Evolutionary conservation across 2,329 filamentous ascomycete genomes (phyloP).

Genomic region (Blastomyces silverae): DNA sequence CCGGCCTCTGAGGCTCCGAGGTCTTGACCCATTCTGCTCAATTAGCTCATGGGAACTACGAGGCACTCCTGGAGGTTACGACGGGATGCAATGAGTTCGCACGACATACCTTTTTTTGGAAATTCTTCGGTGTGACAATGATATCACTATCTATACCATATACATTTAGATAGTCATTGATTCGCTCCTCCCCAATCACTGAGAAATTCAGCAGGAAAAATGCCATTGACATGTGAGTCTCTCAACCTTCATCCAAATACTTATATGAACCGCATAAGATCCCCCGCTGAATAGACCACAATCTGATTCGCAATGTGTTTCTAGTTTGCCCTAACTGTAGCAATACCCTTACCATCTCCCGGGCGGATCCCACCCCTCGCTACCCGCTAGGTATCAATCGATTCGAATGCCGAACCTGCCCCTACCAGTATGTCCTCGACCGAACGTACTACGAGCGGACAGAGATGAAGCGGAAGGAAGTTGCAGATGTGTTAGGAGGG

Average conservation of each 20-base stretch:
- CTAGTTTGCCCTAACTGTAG: slow-evolving; percentile 46
- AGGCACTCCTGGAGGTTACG: not conserved
- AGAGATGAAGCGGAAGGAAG: slow-evolving; percentile 72
- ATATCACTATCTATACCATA: slow-evolving; percentile 1
- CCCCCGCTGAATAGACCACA: not conserved
- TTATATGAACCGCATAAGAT: not conserved
- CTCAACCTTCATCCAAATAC: not conserved
- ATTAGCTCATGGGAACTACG: not conserved
- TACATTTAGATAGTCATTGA: not conserved
- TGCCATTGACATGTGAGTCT: slow-evolving; percentile 37
- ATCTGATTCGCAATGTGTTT: slow-evolving; percentile 22
- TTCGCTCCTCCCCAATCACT: not conserved
- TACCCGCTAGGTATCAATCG: slow-evolving; percentile 56
- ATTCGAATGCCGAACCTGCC: slow-evolving; percentile 91
- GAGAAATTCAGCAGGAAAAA: slow-evolving; percentile 18
- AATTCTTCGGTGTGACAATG: slow-evolving; percentile 1
- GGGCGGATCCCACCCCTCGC: slow-evolving; percentile 33
- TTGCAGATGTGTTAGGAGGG: slow-evolving; percentile 84
- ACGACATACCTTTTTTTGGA: not conserved
- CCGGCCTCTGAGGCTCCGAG: not conserved
- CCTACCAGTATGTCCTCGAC: slow-evolving; percentile 79
- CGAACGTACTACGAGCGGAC: slow-evolving; percentile 76
- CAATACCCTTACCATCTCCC: slow-evolving; percentile 45
- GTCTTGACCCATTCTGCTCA: not conserved
- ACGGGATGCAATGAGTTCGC: not conserved